These are phyloP conservation scores for Arthrobotrys sinensis DNA, from an alignment of 2,329 filamentous ascomycete genomes.

Conservation along the genomic window DNA sequence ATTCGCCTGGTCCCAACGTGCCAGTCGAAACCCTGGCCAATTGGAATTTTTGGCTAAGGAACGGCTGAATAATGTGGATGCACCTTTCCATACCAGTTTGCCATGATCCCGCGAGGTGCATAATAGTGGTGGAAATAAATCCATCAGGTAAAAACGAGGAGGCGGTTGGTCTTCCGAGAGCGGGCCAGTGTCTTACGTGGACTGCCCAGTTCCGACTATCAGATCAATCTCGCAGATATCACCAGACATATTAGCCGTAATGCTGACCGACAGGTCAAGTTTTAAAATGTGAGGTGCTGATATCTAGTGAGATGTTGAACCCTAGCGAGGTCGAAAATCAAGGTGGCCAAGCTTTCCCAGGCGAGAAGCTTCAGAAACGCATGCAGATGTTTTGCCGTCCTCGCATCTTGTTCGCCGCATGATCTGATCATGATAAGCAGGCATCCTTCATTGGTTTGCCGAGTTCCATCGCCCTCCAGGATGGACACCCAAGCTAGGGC, in stretches of 20 bases:
- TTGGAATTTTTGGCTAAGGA: slow-evolving; percentile 54
- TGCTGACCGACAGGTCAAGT: no score
- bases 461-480: slow-evolving; percentile 18
- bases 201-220: slow-evolving; percentile 2
- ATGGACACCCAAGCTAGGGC: slow-evolving; percentile 24
- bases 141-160: not conserved
- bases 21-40: slow-evolving; percentile 25
- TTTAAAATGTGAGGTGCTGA: no score
- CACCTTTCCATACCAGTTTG: slow-evolving; percentile 19
- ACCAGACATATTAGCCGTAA: not conserved
- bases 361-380: slow-evolving; percentile 14
- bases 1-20: slow-evolving; percentile 45
- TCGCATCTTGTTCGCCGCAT: slow-evolving; percentile 24
- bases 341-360: slow-evolving; percentile 32
- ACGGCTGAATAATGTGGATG: slow-evolving; percentile 45
- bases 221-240: slow-evolving; percentile 19
- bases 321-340: no score
- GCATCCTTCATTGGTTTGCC: slow-evolving; percentile 34
- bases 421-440: slow-evolving; percentile 47
- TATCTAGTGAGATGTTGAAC: not conserved
- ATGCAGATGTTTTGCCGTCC: slow-evolving; percentile 13
- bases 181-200: not conserved
- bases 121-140: slow-evolving; percentile 12
- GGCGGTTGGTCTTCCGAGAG: slow-evolving; percentile 1
- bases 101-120: slow-evolving; percentile 42